Base-by-base conservation (phyloP, 345 rosid genomes). In the Orychophragmus violaceus region DNA sequence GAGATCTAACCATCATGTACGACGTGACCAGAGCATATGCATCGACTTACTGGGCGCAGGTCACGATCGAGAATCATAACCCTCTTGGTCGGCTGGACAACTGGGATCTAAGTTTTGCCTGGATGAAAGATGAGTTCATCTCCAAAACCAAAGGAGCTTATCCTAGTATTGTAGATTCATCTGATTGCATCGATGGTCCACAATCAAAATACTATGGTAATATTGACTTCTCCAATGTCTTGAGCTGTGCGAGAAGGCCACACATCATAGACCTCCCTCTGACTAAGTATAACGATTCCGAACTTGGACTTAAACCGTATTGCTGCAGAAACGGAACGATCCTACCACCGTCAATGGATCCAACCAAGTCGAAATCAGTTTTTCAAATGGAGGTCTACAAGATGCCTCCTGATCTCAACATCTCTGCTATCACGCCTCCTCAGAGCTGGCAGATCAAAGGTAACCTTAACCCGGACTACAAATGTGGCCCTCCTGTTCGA, bases 281-380 rank as follows among this genome's bases (percentile, higher is more conserved):
- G n/a, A 88, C 95, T 3, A 94, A 74, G 78, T 85, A 81, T 18
- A 94, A 94, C 33, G 97, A 94, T 77, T 75, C 96, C 3, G 16
- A 53, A 1, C 62, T 88, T 0, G 99, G 99, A 13, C 59, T 78
- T 70, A 74, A 82, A 51, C 97, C 97, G 12, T 77, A 39, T 3
- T 94, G 99, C 71, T 94, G 99, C 76, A 81, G 95, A 37, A 91
- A 91, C 55, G 97, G 97, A 9, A 87, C 96, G 2, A 83, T 94
- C 74, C 77, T 94, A 75, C 95, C 99, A 17, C 84, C 78, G 3
- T 37, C 77, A 1, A 91, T 91, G 89, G 95, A 94, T 54, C 93
- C 97, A 2, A 82, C 78, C 80, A 85, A 82, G 84, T 94, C 95
- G 0, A 80, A 74, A 19, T 94, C 99, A 0, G 87, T 69, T 50